phyloP scores from a whole-genome alignment of 2,329 filamentous ascomycete genomes.

The Ophiostoma quercus region DNA sequence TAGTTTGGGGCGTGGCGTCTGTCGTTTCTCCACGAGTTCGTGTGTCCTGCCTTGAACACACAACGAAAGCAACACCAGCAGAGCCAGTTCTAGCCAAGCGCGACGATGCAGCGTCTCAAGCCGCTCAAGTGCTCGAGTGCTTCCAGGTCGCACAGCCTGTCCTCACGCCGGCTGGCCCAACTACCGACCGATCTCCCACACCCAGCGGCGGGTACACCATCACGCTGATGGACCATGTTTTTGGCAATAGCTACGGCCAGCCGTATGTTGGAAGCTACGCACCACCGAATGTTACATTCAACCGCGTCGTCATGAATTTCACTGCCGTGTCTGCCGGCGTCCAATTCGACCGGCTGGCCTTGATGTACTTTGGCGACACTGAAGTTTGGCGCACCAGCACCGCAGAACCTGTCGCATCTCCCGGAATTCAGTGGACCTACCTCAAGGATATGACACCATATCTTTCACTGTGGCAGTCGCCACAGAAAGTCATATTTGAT shows the following conservation, averaged over 20 bases:
- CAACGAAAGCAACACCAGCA: not conserved
- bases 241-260: conserved; percentile 66
- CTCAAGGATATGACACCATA: conserved; percentile 74
- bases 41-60: not conserved
- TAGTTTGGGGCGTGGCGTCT: not conserved
- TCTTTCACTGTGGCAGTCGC: conserved; percentile 59
- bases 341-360: conserved; percentile 70
- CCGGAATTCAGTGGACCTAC: conserved; percentile 70
- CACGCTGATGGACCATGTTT: conserved; percentile 64
- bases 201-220: conserved; percentile 42
- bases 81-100: not conserved
- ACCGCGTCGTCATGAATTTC: conserved; percentile 69
- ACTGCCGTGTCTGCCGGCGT: conserved; percentile 65
- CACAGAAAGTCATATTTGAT: conserved; percentile 75
- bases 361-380: conserved; percentile 70
- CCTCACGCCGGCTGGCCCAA: conserved; percentile 43
- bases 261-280: conserved; percentile 65
- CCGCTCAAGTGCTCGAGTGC: conserved; percentile 48
- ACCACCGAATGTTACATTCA: conserved; percentile 65
- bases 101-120: not conserved
- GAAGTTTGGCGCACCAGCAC: conserved; percentile 83
- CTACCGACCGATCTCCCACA: conserved; percentile 27
- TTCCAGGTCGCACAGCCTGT: conserved; percentile 67
- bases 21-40: not conserved
- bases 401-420: conserved; percentile 61